Evolutionary conservation across 1,139 yeast species (phyloP).

Genomic region (Kodamaea anthophila): DNA sequence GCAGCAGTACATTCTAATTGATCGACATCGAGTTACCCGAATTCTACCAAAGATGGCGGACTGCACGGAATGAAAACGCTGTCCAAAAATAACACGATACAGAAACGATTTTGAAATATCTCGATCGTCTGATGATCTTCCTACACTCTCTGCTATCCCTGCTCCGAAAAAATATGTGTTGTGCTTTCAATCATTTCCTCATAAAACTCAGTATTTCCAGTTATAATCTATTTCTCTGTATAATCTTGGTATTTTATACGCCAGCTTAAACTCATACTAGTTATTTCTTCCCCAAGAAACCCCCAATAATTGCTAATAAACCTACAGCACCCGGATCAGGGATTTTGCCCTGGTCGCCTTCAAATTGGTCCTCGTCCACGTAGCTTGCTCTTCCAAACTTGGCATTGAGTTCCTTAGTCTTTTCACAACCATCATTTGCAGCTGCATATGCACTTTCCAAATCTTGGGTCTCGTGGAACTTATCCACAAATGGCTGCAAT

Average conservation of each 20-base stretch:
- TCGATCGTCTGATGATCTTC: no score
- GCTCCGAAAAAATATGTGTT: no score
- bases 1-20: no score
- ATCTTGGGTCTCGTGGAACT: slow-evolving; percentile 45
- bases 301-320: slow-evolving; percentile 59
- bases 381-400: slow-evolving; percentile 92
- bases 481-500: slow-evolving; percentile 75
- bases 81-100: no score
- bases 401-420: slow-evolving; percentile 70
- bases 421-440: slow-evolving; percentile 70
- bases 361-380: slow-evolving; percentile 57
- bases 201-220: no score
- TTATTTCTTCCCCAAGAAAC: slow-evolving; percentile 22
- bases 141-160: no score
- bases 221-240: neutral
- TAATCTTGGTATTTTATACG: neutral
- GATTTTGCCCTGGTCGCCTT: slow-evolving; percentile 46
- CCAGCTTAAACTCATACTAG: neutral
- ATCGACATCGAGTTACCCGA: no score
- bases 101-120: no score
- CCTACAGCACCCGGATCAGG: slow-evolving; percentile 97
- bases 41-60: no score
- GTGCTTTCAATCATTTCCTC: no score
- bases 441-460: slow-evolving; percentile 56
- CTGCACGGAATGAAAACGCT: no score